Percentiles rank a stretch among this genome's conserved stretches.
Conservation (phyloP, 495 filamentous ascomycete species). For the Daldinia loculata region DNA sequence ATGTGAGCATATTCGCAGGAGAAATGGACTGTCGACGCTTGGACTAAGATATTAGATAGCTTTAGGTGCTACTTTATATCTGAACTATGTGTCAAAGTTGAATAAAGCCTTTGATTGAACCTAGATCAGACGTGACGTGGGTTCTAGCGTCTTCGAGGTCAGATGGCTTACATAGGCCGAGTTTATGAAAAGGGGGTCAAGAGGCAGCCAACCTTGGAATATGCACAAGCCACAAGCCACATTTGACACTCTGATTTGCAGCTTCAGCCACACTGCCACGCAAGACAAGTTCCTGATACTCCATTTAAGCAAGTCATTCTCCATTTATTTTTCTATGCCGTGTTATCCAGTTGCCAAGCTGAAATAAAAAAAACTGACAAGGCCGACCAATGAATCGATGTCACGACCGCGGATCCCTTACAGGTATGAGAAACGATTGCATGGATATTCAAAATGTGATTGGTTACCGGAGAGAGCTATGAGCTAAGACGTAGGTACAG, state of each 20-base stretch:
- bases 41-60: too few relatives aligned
- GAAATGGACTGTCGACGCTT: too few relatives aligned
- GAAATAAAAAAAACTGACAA: neutral
- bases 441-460: conserved; percentile 16
- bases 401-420: too few relatives aligned
- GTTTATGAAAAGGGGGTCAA: neutral
- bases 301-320: too few relatives aligned
- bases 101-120: too few relatives aligned
- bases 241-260: neutral
- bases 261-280: conserved; percentile 27
- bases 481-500: conserved; percentile 2
- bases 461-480: conserved; percentile 9
- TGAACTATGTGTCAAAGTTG: too few relatives aligned
- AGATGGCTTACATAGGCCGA: too few relatives aligned
- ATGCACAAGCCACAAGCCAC: neutral
- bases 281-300: neutral
- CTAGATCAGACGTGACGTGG: too few relatives aligned
- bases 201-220: neutral
- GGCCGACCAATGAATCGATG: neutral
- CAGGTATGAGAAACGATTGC: neutral
- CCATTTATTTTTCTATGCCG: conserved; percentile 3
- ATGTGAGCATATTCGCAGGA: too few relatives aligned
- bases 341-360: neutral
- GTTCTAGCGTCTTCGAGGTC: too few relatives aligned
- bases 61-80: too few relatives aligned